A percentile compares a stretch with the other conserved stretches of the same genome.
phyloP scores from a whole-genome alignment of 108 stramenopile genomes.

The Cylindrotheca fusiformis region DNA sequence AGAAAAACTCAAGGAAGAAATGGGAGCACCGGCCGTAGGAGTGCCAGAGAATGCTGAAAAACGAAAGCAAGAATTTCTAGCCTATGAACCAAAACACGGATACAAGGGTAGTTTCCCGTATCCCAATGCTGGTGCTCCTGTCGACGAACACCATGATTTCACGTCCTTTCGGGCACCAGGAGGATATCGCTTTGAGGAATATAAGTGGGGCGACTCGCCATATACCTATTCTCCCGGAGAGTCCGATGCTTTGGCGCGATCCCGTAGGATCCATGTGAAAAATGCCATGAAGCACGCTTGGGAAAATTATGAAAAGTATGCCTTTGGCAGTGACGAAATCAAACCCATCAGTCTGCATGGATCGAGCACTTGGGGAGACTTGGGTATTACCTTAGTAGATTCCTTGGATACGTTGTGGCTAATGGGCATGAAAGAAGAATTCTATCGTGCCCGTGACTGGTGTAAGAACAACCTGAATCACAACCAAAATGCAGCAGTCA shows the following conservation, averaged over 20 bases:
- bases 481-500: slow-evolving; percentile 54
- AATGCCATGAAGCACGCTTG: slow-evolving; percentile 81
- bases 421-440: slow-evolving; percentile 94
- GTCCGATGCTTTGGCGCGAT: slow-evolving; percentile 62
- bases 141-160: slow-evolving; percentile 34
- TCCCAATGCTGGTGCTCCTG: slow-evolving; percentile 8
- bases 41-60: not conserved
- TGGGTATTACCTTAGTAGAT: slow-evolving; percentile 94
- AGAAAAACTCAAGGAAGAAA: not conserved
- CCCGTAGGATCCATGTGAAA: slow-evolving; percentile 56
- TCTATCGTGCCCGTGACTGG: slow-evolving; percentile 86
- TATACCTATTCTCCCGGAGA: slow-evolving; percentile 28
- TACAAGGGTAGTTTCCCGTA: slow-evolving; percentile 28
- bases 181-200: slow-evolving; percentile 62
- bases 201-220: slow-evolving; percentile 38
- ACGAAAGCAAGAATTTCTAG: slow-evolving; percentile 5
- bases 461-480: slow-evolving; percentile 62
- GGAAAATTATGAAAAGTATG: slow-evolving; percentile 62
- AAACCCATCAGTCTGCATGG: slow-evolving; percentile 48
- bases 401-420: slow-evolving; percentile 96
- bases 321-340: slow-evolving; percentile 87
- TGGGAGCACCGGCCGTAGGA: not conserved
- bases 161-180: slow-evolving; percentile 38
- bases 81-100: slow-evolving; percentile 8
- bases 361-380: slow-evolving; percentile 74